Percentiles rank a stretch among this genome's conserved stretches.
These are phyloP conservation scores for Penium margaritaceum DNA, from an alignment of 139 green algal species.

Conservation along the genomic window DNA sequence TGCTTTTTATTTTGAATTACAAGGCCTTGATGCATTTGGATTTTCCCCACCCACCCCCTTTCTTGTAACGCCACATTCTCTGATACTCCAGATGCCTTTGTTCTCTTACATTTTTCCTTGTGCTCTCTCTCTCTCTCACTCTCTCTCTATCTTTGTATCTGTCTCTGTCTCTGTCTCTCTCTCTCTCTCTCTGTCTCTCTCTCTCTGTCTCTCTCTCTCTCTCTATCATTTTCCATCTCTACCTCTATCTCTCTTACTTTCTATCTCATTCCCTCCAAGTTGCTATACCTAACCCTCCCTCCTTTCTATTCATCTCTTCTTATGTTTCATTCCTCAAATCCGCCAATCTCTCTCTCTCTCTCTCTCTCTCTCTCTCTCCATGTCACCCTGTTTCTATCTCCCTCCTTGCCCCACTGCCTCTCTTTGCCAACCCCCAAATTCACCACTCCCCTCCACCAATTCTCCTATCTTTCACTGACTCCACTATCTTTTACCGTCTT, in stretches of 20 bases:
- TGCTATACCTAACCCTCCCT: no score
- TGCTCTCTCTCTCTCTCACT: neutral
- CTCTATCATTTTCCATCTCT: neutral
- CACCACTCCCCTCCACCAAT: no score
- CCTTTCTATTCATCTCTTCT: no score
- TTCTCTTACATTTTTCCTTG: neutral
- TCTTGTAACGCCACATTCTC: neutral
- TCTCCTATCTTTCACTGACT: no score
- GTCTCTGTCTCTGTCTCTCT: neutral
- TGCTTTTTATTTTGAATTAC: slow-evolving; percentile 6
- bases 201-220: neutral
- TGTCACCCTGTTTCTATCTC: neutral
- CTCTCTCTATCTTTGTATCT: neutral
- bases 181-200: neutral
- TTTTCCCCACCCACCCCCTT: neutral
- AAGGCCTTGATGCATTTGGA: neutral
- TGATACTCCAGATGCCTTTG: neutral
- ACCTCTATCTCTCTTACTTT: neutral
- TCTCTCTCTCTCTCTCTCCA: neutral
- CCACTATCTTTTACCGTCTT: no score
- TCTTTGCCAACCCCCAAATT: no score
- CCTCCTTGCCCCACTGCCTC: no score
- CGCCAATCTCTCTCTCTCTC: no score
- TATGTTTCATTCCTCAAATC: no score
- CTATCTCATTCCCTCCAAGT: no score